phyloP scores from a whole-genome alignment of 345 rosid species.

The Kernera saxatilis region DNA sequence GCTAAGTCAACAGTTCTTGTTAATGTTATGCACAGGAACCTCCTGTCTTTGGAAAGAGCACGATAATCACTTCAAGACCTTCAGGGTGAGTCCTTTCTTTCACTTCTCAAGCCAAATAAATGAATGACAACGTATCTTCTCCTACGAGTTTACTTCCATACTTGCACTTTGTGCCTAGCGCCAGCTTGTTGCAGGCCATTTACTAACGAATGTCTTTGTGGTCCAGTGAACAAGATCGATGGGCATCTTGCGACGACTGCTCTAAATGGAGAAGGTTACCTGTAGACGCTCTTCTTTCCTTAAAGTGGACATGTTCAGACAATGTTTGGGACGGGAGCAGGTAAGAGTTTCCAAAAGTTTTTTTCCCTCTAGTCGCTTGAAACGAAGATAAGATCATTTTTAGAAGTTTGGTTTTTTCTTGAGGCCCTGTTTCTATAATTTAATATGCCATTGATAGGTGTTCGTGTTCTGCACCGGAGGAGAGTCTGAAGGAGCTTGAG shows the following conservation, averaged over 20 bases:
- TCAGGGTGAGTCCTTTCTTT: slow-evolving; percentile 55
- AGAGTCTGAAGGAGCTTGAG: slow-evolving; percentile 56
- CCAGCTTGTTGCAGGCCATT: neutral
- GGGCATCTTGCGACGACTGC: slow-evolving; percentile 89
- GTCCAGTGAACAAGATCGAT: slow-evolving; percentile 63
- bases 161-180: neutral
- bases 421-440: neutral
- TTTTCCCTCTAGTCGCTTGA: neutral
- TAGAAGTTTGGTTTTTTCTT: neutral
- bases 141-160: neutral
- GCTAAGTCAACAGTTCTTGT: slow-evolving; percentile 28
- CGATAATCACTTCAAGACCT: slow-evolving; percentile 44
- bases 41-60: slow-evolving; percentile 88
- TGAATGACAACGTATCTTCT: neutral
- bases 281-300: slow-evolving; percentile 59
- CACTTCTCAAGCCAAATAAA: neutral
- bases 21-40: slow-evolving; percentile 57
- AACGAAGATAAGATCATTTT: neutral
- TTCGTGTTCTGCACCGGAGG: slow-evolving; percentile 62
- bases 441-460: slow-evolving; percentile 38
- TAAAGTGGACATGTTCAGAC: slow-evolving; percentile 68
- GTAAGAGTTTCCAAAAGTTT: slow-evolving; percentile 26
- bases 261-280: slow-evolving; percentile 84
- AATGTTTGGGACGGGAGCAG: slow-evolving; percentile 72
- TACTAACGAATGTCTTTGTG: neutral